Base-by-base conservation (phyloP, 345 rosid genomes). In the Dimocarpus longan region DNA sequence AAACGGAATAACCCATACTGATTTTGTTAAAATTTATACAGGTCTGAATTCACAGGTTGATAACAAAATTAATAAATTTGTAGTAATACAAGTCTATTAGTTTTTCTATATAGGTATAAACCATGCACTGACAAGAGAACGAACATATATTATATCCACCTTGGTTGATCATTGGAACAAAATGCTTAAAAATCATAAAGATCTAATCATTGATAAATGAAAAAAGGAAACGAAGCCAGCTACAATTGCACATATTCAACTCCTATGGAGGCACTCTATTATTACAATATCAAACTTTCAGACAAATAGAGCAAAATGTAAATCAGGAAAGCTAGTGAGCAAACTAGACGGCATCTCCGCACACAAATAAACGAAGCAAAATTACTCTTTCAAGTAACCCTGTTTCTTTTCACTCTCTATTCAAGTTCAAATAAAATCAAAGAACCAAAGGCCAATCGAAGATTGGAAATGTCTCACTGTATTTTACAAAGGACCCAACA, bases 401-500 rank as follows among this genome's bases (percentile, higher is more conserved):
- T 42, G 42, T 50, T 57, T 48, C 63, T 6, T 39, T n/a, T 69
- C 54, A 52, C 66, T 62, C 68, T 26, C 71, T 57, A 28, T 71
- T 76, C 8, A 42, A 67, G 75, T 68, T 68, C 74, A 83, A 79
- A 73, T 66, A 73, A 76, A 68, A 72, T n/a, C 43, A 78, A 46
- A 37, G 76, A 44, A 39, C 76, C 73, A 67, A 77, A 50, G 26
- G n/a, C 62, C 80, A 78, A 83, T 71, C 77, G 76, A 85, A 74
- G 46, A 84, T 68, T 69, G 71, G 67, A 80, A 74, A 78, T 60
- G 73, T 78, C 80, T 79, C 84, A 15, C 66, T 22, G 48, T 75
- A 84, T 76, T 63, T 80, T 81, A 84, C 82, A 84, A 15, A 66
- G 66, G 64, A 32, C 57, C 71, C 75, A 79, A 67, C 32, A 37